These are phyloP conservation scores for Cyclotella sp. DNA, from an alignment of 108 stramenopile genomes.

Conservation along the genomic window DNA sequence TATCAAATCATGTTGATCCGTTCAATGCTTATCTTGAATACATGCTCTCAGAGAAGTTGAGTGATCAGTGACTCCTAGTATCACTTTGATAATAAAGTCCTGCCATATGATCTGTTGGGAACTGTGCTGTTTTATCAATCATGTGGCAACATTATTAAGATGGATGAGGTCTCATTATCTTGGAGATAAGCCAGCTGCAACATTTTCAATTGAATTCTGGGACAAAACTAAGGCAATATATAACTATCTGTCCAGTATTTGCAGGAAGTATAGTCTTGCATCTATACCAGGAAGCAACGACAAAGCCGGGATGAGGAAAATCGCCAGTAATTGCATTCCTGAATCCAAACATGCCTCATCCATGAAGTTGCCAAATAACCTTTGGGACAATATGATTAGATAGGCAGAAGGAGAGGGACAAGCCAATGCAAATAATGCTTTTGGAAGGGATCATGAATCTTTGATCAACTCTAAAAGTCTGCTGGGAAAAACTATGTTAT, in stretches of 20 bases:
- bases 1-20: not conserved
- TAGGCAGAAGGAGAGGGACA: not conserved
- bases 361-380: not conserved
- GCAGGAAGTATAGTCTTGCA: not conserved
- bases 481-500: too few relatives aligned
- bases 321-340: not conserved
- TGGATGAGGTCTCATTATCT: not conserved
- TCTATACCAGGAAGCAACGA: not conserved
- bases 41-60: not conserved
- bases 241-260: not conserved
- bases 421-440: not conserved
- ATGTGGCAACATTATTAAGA: not conserved
- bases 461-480: not conserved
- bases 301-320: not conserved
- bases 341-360: not conserved
- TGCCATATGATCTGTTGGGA: not conserved
- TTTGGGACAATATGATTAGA: not conserved
- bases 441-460: conserved; percentile 2
- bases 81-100: not conserved
- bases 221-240: not conserved
- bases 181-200: not conserved
- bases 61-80: not conserved
- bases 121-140: not conserved
- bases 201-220: not conserved
- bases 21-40: not conserved